These are phyloP conservation scores for Coriolopsis trogii DNA, from an alignment of 1,284 basidiomycete genomes.

Conservation along the genomic window DNA sequence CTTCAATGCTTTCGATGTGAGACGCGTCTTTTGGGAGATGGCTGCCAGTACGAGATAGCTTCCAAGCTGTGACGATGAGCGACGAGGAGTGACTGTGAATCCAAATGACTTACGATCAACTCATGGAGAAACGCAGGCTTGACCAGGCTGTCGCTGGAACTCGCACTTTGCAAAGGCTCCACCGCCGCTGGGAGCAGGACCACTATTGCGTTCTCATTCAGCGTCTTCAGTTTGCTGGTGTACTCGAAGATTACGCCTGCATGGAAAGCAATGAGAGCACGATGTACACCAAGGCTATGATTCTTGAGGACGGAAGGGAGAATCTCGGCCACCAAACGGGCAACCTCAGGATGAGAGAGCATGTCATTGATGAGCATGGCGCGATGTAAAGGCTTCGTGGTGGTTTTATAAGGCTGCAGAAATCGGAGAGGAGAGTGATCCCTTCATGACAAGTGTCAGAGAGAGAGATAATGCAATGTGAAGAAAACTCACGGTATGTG, in stretches of 20 bases:
- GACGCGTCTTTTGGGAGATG: conserved; percentile 62
- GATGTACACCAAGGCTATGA: conserved; percentile 55
- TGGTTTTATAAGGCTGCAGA: conserved; percentile 75
- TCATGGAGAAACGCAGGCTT: conserved; percentile 44
- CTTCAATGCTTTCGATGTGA: conserved; percentile 59
- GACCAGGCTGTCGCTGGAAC: conserved; percentile 12
- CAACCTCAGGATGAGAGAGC: conserved; percentile 67
- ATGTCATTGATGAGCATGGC: conserved; percentile 75
- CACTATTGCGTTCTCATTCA: conserved; percentile 68
- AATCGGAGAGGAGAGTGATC: conserved; percentile 64
- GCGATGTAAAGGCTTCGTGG: conserved; percentile 72
- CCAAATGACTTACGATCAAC: conserved; percentile 47
- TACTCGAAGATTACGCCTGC: conserved; percentile 82
- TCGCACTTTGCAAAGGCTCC: conserved; percentile 51
- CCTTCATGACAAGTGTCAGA: conserved; percentile 20
- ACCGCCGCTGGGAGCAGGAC: conserved; percentile 64
- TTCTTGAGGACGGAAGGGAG: conserved; percentile 62
- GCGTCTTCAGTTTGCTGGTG: conserved; percentile 53
- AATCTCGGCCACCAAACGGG: conserved; percentile 69
- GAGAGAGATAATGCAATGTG: conserved; percentile 2
- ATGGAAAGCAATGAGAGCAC: conserved; percentile 85
- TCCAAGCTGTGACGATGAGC: conserved; percentile 53
- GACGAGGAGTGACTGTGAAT: not conserved
- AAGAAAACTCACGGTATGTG: conserved; percentile 62
- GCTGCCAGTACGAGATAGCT: conserved; percentile 71